These are phyloP conservation scores for Firmiana major DNA, from an alignment of 345 rosid genomes.

Conservation along the genomic window DNA sequence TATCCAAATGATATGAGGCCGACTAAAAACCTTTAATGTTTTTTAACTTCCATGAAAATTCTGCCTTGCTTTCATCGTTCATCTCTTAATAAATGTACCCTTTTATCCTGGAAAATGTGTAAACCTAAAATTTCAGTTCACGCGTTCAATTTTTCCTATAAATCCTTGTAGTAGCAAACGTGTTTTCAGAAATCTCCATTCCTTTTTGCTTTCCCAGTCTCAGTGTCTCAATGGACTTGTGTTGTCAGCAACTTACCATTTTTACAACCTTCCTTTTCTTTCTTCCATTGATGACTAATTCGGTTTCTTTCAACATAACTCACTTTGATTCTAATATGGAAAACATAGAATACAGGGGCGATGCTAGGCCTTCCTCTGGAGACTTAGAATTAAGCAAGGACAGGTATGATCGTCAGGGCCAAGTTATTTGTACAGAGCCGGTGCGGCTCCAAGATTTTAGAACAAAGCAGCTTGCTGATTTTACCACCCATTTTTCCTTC, in stretches of 20 bases:
- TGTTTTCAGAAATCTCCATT: background rate
- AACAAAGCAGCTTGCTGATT: too few relatives aligned
- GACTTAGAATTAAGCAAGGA: constrained; percentile 20
- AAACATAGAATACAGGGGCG: constrained; percentile 26
- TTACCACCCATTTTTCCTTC: background rate
- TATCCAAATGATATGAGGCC: too few relatives aligned
- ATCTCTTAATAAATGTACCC: too few relatives aligned
- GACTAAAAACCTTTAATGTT: too few relatives aligned
- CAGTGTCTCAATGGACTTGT: background rate
- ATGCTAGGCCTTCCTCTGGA: constrained; percentile 24
- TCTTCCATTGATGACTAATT: constrained; percentile 3
- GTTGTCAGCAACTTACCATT: background rate
- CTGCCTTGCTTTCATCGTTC: too few relatives aligned
- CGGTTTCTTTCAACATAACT: constrained; percentile 23
- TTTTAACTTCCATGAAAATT: too few relatives aligned
- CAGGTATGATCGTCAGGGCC: constrained; percentile 2
- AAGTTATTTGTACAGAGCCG: constrained; percentile 19
- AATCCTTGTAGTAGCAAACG: background rate
- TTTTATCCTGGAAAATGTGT: too few relatives aligned
- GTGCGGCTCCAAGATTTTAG: constrained; percentile 9
- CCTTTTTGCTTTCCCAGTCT: background rate
- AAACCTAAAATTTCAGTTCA: too few relatives aligned
- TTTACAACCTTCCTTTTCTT: background rate
- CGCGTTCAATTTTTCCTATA: background rate
- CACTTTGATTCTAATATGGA: constrained; percentile 15